These are phyloP conservation scores for Fomitopsis serialis DNA, from an alignment of 768 basidiomycete genomes.

Conservation along the genomic window DNA sequence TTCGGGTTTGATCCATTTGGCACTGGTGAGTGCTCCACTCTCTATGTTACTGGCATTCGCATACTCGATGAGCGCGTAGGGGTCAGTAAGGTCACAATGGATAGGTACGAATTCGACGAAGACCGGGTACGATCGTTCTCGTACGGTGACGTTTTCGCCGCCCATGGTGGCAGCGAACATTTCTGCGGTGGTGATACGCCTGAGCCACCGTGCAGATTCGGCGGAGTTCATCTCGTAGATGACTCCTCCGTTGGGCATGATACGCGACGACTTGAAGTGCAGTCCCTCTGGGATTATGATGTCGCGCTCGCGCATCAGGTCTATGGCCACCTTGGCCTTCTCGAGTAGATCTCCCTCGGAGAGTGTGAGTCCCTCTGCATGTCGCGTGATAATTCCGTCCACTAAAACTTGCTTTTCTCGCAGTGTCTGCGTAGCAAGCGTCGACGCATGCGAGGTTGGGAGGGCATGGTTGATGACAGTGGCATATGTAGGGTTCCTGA, in stretches of 20 bases:
- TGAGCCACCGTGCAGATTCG: slow-evolving; percentile 16
- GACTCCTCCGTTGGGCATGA: slow-evolving; percentile 10
- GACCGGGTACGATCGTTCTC: no score
- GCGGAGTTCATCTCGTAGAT: slow-evolving; percentile 10
- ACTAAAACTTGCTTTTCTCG: background rate
- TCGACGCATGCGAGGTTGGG: background rate
- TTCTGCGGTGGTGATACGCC: background rate
- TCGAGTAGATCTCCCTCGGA: slow-evolving; percentile 7
- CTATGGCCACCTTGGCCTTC: slow-evolving; percentile 16
- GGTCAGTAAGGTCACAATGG: slow-evolving; percentile 6
- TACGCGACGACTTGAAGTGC: background rate
- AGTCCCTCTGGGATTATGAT: background rate
- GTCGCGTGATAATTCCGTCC: background rate
- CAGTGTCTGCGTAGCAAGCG: background rate
- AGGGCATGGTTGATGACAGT: background rate
- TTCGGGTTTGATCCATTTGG: slow-evolving; percentile 23
- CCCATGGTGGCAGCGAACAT: background rate
- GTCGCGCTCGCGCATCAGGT: background rate
- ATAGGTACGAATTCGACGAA: slow-evolving; percentile 15
- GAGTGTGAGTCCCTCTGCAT: background rate
- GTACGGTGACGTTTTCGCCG: background rate
- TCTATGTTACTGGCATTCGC: slow-evolving; percentile 9
- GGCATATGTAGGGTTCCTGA: no score
- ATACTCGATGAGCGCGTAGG: background rate
- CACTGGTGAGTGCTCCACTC: slow-evolving; percentile 2